These are phyloP conservation scores for Chaetomiaceae sp. DNA, from an alignment of 2,329 filamentous ascomycete genomes.

Conservation along the genomic window DNA sequence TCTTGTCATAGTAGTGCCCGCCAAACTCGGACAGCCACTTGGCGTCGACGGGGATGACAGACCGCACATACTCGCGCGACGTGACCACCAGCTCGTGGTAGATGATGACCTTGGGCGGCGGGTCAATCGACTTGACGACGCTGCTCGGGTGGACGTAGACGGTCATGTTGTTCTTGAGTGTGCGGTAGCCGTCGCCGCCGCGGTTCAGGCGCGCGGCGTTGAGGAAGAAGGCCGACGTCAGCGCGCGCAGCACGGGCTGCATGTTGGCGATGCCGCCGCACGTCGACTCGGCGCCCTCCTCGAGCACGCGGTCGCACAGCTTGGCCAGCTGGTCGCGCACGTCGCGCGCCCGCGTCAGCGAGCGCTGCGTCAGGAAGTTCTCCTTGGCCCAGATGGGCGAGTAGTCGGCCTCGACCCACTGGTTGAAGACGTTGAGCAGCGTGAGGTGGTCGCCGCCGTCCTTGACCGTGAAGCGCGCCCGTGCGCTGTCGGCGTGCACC, in stretches of 20 bases:
- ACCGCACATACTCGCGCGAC: slow-evolving; percentile 89
- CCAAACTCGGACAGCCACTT: slow-evolving; percentile 86
- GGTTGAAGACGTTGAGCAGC: slow-evolving; percentile 88
- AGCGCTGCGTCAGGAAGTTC: slow-evolving; percentile 89
- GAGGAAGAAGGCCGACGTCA: slow-evolving; percentile 90
- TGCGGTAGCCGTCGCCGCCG: slow-evolving; percentile 82
- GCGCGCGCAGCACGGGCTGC: slow-evolving; percentile 75
- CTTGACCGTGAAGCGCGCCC: slow-evolving; percentile 80
- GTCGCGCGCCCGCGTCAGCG: slow-evolving; percentile 81
- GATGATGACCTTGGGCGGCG: slow-evolving; percentile 73
- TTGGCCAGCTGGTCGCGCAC: slow-evolving; percentile 89
- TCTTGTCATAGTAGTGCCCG: slow-evolving; percentile 90
- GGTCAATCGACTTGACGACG: slow-evolving; percentile 72
- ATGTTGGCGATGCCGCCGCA: slow-evolving; percentile 70
- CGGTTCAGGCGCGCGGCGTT: slow-evolving; percentile 82
- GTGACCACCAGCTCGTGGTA: slow-evolving; percentile 82
- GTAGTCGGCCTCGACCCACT: slow-evolving; percentile 92
- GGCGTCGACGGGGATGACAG: slow-evolving; percentile 76
- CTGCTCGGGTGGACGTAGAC: slow-evolving; percentile 90
- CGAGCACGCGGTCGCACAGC: slow-evolving; percentile 80
- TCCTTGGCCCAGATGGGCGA: slow-evolving; percentile 82
- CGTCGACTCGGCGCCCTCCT: slow-evolving; percentile 67
- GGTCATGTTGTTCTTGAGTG: slow-evolving; percentile 82
- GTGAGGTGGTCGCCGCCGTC: slow-evolving; percentile 88
- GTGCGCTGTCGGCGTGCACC: slow-evolving; percentile 86